Conservation (phyloP, 2,329 filamentous ascomycete genomes). For the Xylaria sp. region DNA sequence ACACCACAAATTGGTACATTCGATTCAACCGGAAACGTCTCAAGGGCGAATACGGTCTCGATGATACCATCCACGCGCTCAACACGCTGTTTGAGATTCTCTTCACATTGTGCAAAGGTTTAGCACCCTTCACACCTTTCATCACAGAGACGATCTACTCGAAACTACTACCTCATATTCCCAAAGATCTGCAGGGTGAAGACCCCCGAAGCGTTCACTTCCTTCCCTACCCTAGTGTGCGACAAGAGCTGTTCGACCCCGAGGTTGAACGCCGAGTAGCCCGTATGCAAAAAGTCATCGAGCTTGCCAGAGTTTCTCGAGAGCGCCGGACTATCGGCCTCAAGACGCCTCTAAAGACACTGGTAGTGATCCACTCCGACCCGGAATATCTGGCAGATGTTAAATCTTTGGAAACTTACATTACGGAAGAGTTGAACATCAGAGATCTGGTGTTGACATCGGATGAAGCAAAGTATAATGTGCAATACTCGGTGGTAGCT, state of each 20-base stretch:
- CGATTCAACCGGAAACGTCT: slow-evolving; percentile 86
- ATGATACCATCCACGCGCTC: slow-evolving; percentile 89
- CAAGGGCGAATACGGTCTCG: slow-evolving; percentile 71
- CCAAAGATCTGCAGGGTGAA: slow-evolving; percentile 72
- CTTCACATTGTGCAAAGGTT: slow-evolving; percentile 77
- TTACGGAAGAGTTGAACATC: slow-evolving; percentile 91
- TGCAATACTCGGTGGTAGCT: slow-evolving; percentile 88
- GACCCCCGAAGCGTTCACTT: slow-evolving; percentile 93
- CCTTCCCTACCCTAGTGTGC: slow-evolving; percentile 86
- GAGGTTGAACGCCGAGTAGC: slow-evolving; percentile 86
- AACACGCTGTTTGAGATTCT: slow-evolving; percentile 96
- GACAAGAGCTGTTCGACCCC: slow-evolving; percentile 86
- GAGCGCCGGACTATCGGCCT: slow-evolving; percentile 86
- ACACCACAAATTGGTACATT: slow-evolving; percentile 99
- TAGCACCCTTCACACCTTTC: slow-evolving; percentile 96
- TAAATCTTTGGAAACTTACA: slow-evolving; percentile 85
- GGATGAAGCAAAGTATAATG: slow-evolving; percentile 90
- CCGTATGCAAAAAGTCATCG: slow-evolving; percentile 96
- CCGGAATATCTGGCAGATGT: slow-evolving; percentile 87
- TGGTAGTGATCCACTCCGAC: slow-evolving; percentile 89
- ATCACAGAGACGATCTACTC: slow-evolving; percentile 94
- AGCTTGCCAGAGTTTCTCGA: slow-evolving; percentile 85
- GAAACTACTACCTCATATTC: slow-evolving; percentile 83
- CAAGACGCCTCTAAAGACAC: slow-evolving; percentile 89
- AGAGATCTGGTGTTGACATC: slow-evolving; percentile 84